Conservation (phyloP, 1,284 basidiomycete species). For the Cerrena zonata region DNA sequence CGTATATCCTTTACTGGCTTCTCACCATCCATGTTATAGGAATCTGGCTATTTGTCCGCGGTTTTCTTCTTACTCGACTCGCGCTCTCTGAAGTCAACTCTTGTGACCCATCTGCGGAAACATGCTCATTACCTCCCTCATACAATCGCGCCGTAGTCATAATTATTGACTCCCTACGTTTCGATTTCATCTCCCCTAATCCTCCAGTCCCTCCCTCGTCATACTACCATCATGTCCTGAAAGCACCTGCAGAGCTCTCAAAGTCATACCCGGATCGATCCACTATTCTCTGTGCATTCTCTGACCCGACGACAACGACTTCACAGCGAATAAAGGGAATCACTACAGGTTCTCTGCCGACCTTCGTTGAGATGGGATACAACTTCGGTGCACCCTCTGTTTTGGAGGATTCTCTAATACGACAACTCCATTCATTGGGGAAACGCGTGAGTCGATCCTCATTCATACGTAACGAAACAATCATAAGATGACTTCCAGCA, state of each 20-base stretch:
- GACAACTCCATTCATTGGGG: constrained; percentile 50
- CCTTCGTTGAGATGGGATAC: constrained; percentile 88
- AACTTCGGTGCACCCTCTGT: constrained; percentile 88
- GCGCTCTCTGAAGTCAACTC: constrained; percentile 60
- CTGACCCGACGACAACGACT: constrained; percentile 94
- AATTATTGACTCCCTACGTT: constrained; percentile 89
- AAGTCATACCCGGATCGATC: constrained; percentile 60
- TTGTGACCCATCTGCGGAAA: constrained; percentile 32
- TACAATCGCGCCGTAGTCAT: constrained; percentile 79
- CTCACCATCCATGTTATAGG: constrained; percentile 56
- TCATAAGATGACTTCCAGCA: constrained; percentile 15
- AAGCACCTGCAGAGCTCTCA: constrained; percentile 71
- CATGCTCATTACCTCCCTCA: constrained; percentile 53
- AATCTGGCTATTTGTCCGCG: constrained; percentile 78
- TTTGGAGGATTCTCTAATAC: constrained; percentile 79
- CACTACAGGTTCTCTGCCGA: constrained; percentile 92
- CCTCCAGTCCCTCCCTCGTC: constrained; percentile 57
- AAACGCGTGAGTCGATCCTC: constrained; percentile 46
- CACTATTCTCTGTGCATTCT: constrained; percentile 82
- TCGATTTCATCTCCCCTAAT: constrained; percentile 84
- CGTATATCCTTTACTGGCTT: constrained; percentile 34
- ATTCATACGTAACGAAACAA: neutral
- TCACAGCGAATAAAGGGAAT: constrained; percentile 93
- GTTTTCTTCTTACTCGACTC: constrained; percentile 82
- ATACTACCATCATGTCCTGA: constrained; percentile 79